Conservation (phyloP, 192 early-diverging fungal genomes). For the Backusella australiensis region DNA sequence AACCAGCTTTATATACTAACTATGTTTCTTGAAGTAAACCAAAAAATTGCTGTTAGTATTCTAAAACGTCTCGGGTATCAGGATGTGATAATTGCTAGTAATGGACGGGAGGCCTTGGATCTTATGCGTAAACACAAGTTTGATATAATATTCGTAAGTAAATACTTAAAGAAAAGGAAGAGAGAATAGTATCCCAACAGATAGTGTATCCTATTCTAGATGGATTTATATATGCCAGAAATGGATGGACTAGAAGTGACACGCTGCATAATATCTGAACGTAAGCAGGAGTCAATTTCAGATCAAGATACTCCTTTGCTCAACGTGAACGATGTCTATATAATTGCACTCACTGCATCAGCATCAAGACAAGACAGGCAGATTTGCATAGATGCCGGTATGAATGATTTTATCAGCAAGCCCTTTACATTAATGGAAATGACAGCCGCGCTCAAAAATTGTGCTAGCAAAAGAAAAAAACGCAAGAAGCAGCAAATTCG, state of each 20-base stretch:
- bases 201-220: conserved; percentile 6
- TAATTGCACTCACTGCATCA: conserved; percentile 55
- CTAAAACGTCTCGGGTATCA: conserved; percentile 48
- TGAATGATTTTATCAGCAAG: conserved; percentile 57
- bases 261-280: conserved; percentile 24
- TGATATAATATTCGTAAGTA: conserved; percentile 47
- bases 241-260: conserved; percentile 42
- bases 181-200: not conserved
- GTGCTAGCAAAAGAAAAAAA: conserved; percentile 23
- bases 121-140: conserved; percentile 40
- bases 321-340: conserved; percentile 42
- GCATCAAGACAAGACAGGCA: conserved; percentile 49
- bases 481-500: conserved; percentile 19
- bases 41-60: conserved; percentile 53
- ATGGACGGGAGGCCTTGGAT: conserved; percentile 49
- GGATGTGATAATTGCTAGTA: conserved; percentile 45
- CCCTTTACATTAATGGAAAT: conserved; percentile 52
- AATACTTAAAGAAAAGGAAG: not conserved
- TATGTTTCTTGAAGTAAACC: conserved; percentile 37
- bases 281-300: not conserved
- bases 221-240: conserved; percentile 45
- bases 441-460: conserved; percentile 37
- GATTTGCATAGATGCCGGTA: conserved; percentile 53
- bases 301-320: conserved; percentile 2
- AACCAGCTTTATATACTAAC: not conserved